Evolutionary conservation across 2,329 filamentous ascomycete species (phyloP).

Genomic region (Mariannaea sp.): DNA sequence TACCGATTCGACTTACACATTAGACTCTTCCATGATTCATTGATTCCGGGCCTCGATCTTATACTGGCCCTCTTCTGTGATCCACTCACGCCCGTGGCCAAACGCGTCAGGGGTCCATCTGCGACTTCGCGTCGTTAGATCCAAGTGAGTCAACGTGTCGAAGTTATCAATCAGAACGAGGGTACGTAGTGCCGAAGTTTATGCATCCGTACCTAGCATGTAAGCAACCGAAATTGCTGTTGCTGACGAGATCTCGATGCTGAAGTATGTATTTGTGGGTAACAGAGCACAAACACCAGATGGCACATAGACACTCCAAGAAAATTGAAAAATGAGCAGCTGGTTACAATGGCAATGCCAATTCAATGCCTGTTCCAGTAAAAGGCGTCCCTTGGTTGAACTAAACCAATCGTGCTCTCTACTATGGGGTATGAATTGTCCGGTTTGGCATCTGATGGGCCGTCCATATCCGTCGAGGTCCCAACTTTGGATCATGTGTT

Average conservation of each 20-base stretch:
- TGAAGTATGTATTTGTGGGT: neutral
- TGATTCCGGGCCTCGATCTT: conserved; percentile 17
- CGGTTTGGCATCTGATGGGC: too few species aligned
- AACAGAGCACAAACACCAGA: too few species aligned
- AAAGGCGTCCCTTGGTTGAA: too few species aligned
- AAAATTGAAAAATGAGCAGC: too few species aligned
- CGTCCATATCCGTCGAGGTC: too few species aligned
- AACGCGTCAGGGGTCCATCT: conserved; percentile 33
- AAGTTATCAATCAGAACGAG: conserved; percentile 12
- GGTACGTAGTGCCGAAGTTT: conserved; percentile 19
- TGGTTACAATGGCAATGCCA: too few species aligned
- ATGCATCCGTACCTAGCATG: neutral
- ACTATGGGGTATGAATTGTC: too few species aligned
- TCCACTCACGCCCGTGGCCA: conserved; percentile 27
- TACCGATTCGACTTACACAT: conserved; percentile 19
- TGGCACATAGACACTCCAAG: too few species aligned
- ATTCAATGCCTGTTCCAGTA: too few species aligned
- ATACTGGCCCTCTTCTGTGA: conserved; percentile 30
- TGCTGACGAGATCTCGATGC: neutral
- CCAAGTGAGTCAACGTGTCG: conserved; percentile 5
- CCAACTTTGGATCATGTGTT: too few species aligned
- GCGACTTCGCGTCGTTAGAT: conserved; percentile 22
- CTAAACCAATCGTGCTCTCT: too few species aligned
- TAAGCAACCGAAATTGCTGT: neutral
- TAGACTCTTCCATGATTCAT: conserved; percentile 22